Conservation (phyloP, 352 stramenopile species). For the Globisporangium canariense region DNA sequence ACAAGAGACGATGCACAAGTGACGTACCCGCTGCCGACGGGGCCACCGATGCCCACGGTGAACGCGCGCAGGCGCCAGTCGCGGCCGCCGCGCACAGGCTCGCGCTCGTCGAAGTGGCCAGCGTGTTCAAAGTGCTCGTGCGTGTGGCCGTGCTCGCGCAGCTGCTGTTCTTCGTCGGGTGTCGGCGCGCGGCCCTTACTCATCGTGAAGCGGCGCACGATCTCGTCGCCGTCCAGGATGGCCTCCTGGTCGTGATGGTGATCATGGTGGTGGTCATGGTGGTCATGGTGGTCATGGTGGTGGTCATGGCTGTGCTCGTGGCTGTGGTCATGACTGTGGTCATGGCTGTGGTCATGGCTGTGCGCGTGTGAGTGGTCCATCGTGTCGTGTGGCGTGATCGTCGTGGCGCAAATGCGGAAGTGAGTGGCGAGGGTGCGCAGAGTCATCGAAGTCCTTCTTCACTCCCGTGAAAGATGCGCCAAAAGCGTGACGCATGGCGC, state of each 20-base stretch:
- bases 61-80: constrained; percentile 88
- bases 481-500: no score
- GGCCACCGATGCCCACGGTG: constrained; percentile 95
- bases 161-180: constrained; percentile 67
- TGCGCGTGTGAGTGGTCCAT: constrained; percentile 24
- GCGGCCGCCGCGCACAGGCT: constrained; percentile 43
- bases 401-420: background rate
- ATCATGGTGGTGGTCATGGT: constrained; percentile 21
- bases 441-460: background rate
- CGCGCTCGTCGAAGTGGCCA: constrained; percentile 66
- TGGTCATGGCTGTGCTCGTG: constrained; percentile 17
- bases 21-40: constrained; percentile 85
- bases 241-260: constrained; percentile 20
- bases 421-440: background rate
- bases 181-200: constrained; percentile 61
- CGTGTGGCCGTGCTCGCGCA: constrained; percentile 84
- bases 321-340: constrained; percentile 8
- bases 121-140: constrained; percentile 88
- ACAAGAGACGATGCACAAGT: background rate
- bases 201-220: constrained; percentile 65
- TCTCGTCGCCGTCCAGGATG: constrained; percentile 55
- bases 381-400: background rate
- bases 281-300: constrained; percentile 25
- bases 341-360: constrained; percentile 8
- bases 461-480: no score